These are phyloP conservation scores for Monilinia polystroma DNA, from an alignment of 2,329 filamentous ascomycete species.

Conservation along the genomic window DNA sequence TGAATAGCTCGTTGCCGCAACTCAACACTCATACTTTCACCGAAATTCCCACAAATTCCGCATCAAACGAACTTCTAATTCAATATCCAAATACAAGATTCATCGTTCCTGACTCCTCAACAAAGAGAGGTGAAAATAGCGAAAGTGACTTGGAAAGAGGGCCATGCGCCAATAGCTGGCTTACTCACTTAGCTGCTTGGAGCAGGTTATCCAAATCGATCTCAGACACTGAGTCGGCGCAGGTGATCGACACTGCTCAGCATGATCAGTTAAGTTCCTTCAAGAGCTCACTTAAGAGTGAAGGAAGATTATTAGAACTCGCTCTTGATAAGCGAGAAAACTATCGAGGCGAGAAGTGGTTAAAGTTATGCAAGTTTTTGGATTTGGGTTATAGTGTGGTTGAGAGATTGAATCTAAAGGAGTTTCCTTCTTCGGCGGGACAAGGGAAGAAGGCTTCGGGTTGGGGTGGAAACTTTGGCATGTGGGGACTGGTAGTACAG, in stretches of 20 bases:
- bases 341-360: conserved; percentile 21
- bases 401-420: conserved; percentile 22
- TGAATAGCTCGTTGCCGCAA: conserved; percentile 10
- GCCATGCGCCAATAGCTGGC: conserved; percentile 20
- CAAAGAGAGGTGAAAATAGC: neutral
- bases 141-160: neutral
- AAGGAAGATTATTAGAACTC: conserved; percentile 18
- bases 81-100: conserved; percentile 21
- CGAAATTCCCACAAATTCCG: neutral
- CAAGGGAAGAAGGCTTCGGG: neutral
- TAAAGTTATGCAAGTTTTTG: conserved; percentile 19
- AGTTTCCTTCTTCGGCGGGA: conserved; percentile 13
- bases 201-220: neutral
- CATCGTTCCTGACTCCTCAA: conserved; percentile 6
- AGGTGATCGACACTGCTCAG: neutral
- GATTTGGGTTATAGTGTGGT: conserved; percentile 22
- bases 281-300: neutral
- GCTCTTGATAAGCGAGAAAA: conserved; percentile 14
- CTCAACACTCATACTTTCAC: conserved; percentile 15
- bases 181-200: conserved; percentile 18
- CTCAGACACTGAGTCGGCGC: neutral
- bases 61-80: neutral
- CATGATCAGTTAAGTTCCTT: neutral
- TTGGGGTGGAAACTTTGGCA: conserved; percentile 7
- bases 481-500: conserved; percentile 7